phyloP scores from a whole-genome alignment of 768 basidiomycete species.

The Cubamyces sp. region DNA sequence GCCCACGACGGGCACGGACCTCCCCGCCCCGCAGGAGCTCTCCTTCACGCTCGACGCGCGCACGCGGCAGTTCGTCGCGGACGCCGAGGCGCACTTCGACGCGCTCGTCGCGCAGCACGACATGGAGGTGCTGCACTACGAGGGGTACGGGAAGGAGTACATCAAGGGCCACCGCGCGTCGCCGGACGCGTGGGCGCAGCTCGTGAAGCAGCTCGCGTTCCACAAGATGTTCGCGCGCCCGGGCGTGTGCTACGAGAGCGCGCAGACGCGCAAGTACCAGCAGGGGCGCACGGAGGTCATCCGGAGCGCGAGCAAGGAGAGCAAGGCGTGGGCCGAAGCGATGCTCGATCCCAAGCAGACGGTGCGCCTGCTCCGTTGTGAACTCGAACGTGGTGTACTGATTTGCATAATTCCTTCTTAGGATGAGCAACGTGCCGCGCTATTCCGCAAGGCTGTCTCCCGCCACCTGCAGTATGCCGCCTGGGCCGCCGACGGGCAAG shows the following conservation, averaged over 20 bases:
- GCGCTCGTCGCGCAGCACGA: conserved; percentile 79
- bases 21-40: conserved; percentile 68
- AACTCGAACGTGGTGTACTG: neutral
- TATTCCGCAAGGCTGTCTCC: conserved; percentile 77
- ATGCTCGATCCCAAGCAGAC: conserved; percentile 67
- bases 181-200: conserved; percentile 94
- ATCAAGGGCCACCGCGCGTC: conserved; percentile 85
- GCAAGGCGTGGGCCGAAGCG: conserved; percentile 84
- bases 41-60: conserved; percentile 66
- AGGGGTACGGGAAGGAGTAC: conserved; percentile 76
- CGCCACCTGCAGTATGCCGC: conserved; percentile 85
- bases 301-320: conserved; percentile 80
- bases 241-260: conserved; percentile 89
- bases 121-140: conserved; percentile 48
- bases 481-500: conserved; percentile 94
- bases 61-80: conserved; percentile 54
- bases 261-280: conserved; percentile 92
- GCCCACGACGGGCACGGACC: conserved; percentile 39
- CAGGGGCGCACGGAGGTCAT: conserved; percentile 95
- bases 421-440: conserved; percentile 59
- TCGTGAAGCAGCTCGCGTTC: conserved; percentile 96
- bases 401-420: conserved; percentile 25
- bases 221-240: conserved; percentile 79
- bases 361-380: conserved; percentile 40
- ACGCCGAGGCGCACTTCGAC: conserved; percentile 72